Conservation (phyloP, 2,329 filamentous ascomycete species). For the Clonostachys byssicola region DNA sequence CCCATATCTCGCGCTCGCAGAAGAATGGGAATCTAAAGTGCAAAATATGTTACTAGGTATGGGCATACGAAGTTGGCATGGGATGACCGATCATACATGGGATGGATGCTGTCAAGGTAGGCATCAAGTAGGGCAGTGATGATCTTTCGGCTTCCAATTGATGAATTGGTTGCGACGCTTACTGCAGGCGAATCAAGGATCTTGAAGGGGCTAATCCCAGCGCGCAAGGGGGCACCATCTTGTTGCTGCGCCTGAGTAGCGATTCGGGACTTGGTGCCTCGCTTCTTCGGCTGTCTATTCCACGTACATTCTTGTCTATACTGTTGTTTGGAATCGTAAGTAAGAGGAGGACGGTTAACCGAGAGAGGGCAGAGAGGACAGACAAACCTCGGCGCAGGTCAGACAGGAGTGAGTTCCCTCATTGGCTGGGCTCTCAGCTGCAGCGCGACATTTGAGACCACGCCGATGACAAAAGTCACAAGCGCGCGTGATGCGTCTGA, state of each 20-base stretch:
- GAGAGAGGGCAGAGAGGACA: no score
- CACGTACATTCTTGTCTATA: conserved; percentile 33
- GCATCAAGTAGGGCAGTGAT: conserved; percentile 29
- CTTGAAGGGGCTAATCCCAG: not conserved
- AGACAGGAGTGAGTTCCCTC: conserved; percentile 23
- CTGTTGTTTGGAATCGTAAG: no score
- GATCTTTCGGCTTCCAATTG: conserved; percentile 1
- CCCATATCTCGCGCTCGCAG: conserved; percentile 31
- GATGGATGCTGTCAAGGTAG: conserved; percentile 45
- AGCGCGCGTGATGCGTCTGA: conserved; percentile 3
- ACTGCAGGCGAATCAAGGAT: not conserved
- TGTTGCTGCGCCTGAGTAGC: not conserved
- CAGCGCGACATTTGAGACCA: conserved; percentile 10
- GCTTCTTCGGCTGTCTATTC: conserved; percentile 30
- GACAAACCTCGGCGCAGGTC: conserved; percentile 42
- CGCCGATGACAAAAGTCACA: conserved; percentile 38
- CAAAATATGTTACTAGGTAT: not conserved
- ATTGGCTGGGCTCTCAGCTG: conserved; percentile 20
- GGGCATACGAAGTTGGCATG: not conserved
- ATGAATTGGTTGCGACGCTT: not conserved
- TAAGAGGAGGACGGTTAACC: no score
- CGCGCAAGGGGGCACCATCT: not conserved
- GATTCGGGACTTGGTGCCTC: conserved; percentile 7
- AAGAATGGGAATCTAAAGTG: conserved; percentile 35
- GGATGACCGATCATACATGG: conserved; percentile 17